These are phyloP conservation scores for Nigrograna mackinnonii DNA, from an alignment of 2,329 filamentous ascomycete species.

Conservation along the genomic window DNA sequence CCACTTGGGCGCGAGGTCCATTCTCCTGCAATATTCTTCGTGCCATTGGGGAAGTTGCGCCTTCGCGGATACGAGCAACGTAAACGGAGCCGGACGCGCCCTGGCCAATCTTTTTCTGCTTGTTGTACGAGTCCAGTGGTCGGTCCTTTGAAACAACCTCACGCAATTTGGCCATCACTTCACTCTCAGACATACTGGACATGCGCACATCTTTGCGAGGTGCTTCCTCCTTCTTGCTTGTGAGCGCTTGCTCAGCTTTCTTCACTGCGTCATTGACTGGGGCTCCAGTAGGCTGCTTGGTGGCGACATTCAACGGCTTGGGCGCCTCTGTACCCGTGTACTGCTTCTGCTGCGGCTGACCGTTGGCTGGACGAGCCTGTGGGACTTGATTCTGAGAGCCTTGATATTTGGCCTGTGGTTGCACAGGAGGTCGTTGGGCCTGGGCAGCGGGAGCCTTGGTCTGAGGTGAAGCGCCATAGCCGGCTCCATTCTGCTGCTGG, in stretches of 20 bases:
- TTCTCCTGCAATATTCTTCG: constrained; percentile 78
- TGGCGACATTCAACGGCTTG: constrained; percentile 59
- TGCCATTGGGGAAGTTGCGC: constrained; percentile 78
- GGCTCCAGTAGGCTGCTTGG: constrained; percentile 51
- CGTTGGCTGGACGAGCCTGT: constrained; percentile 47
- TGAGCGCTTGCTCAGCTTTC: constrained; percentile 86
- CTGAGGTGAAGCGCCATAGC: constrained; percentile 30
- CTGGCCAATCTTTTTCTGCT: constrained; percentile 99
- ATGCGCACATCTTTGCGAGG: constrained; percentile 93
- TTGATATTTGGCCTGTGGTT: constrained; percentile 48
- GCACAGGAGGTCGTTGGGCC: constrained; percentile 40
- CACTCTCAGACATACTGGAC: constrained; percentile 96
- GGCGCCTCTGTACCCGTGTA: constrained; percentile 50
- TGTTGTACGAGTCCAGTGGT: constrained; percentile 92
- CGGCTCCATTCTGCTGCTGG: constrained; percentile 38
- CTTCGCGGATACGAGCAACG: constrained; percentile 92
- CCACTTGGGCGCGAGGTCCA: constrained; percentile 83
- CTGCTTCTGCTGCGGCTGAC: constrained; percentile 41
- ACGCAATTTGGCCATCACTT: constrained; percentile 95
- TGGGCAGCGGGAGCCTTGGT: constrained; percentile 28
- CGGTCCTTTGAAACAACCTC: constrained; percentile 96
- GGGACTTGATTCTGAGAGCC: constrained; percentile 43
- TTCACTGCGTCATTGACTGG: constrained; percentile 72
- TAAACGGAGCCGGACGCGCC: constrained; percentile 98
- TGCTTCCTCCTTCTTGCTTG: constrained; percentile 71